Conservation (phyloP, 2,329 filamentous ascomycete species). For the Coniochaeta prunicola region DNA sequence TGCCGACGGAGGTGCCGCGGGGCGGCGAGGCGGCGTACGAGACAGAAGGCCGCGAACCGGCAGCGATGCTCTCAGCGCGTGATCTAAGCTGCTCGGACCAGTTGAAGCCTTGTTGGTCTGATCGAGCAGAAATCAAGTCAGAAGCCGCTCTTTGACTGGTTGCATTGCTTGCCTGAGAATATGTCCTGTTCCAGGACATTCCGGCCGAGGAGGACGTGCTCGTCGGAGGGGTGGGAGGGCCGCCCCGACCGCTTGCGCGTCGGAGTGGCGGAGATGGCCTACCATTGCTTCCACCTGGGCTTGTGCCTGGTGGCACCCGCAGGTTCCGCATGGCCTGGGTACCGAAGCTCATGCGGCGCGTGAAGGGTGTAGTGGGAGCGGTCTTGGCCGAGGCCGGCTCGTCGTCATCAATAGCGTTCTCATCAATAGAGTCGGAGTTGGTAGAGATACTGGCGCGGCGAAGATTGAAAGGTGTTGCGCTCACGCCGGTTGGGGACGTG, state of each 20-base stretch:
- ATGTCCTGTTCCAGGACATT: constrained; percentile 29
- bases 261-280: constrained; percentile 38
- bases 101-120: constrained; percentile 94
- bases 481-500: constrained; percentile 50
- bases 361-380: constrained; percentile 66
- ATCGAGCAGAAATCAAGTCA: constrained; percentile 54
- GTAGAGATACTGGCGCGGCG: constrained; percentile 66
- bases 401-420: constrained; percentile 66
- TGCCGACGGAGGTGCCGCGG: constrained; percentile 19
- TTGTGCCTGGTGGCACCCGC: constrained; percentile 48
- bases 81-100: constrained; percentile 94
- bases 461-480: constrained; percentile 40
- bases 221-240: constrained; percentile 22
- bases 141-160: constrained; percentile 51
- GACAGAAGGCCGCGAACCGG: constrained; percentile 50
- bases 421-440: constrained; percentile 56
- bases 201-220: constrained; percentile 22
- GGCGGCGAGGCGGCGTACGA: constrained; percentile 45
- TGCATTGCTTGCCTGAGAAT: constrained; percentile 52
- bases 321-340: constrained; percentile 69
- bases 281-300: constrained; percentile 51
- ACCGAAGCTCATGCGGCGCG: constrained; percentile 84
- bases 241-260: constrained; percentile 12
- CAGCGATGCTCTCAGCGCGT: constrained; percentile 70
- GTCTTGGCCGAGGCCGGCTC: constrained; percentile 41